phyloP scores from a whole-genome alignment of 2,329 filamentous ascomycete species.

The Neophaeococcomyces aloes region DNA sequence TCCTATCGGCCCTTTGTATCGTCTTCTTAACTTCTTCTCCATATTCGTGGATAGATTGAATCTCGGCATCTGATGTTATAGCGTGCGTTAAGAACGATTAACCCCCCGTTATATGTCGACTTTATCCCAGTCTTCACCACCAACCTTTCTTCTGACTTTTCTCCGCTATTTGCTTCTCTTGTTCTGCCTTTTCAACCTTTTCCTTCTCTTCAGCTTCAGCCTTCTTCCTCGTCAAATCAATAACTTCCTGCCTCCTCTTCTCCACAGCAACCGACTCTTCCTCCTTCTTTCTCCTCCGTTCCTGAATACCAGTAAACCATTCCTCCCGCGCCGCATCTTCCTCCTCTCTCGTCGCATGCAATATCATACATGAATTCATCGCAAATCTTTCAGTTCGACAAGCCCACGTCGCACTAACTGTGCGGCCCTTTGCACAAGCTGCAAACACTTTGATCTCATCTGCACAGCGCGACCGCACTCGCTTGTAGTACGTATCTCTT shows the following conservation, averaged over 20 bases:
- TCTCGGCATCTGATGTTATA: too few species aligned
- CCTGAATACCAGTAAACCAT: constrained; percentile 73
- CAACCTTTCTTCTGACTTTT: constrained; percentile 2
- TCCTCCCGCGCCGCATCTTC: constrained; percentile 83
- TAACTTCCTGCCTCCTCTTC: constrained; percentile 31
- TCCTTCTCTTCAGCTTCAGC: constrained; percentile 16
- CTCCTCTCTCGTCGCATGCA: constrained; percentile 73
- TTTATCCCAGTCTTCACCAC: not conserved
- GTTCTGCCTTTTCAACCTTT: constrained; percentile 7
- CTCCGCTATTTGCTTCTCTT: not conserved
- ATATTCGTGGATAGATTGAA: too few species aligned
- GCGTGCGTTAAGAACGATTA: too few species aligned
- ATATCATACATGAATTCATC: constrained; percentile 96
- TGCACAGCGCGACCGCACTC: constrained; percentile 65
- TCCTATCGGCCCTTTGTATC: too few species aligned
- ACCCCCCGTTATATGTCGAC: too few species aligned
- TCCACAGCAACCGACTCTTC: constrained; percentile 39
- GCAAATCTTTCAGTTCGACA: constrained; percentile 67
- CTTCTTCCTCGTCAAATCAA: constrained; percentile 22
- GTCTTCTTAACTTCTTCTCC: too few species aligned
- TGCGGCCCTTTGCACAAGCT: constrained; percentile 74
- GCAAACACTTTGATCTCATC: constrained; percentile 81
- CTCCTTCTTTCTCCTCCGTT: constrained; percentile 58
- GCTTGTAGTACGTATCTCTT: constrained; percentile 66
- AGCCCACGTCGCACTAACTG: constrained; percentile 75